phyloP scores from a whole-genome alignment of 139 green algal genomes.

The Zygnema cylindricum region DNA sequence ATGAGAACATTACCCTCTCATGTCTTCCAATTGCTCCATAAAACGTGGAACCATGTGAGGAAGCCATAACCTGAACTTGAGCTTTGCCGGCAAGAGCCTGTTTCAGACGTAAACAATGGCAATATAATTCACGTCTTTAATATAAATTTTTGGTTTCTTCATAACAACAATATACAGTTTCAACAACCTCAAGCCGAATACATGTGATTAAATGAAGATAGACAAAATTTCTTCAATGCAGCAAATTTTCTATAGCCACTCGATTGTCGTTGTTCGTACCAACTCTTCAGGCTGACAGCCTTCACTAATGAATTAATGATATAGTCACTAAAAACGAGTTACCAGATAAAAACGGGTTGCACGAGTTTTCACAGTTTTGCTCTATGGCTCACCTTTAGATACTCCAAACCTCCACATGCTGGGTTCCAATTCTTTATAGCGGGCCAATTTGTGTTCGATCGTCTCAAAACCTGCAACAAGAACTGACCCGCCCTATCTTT shows the following conservation, averaged over 20 bases:
- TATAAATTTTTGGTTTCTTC: neutral
- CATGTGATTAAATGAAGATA: neutral
- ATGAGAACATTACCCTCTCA: neutral
- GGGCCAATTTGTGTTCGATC: neutral
- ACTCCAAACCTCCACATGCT: neutral
- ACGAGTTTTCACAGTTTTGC: neutral
- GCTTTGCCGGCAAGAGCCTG: conserved; percentile 23
- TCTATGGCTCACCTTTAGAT: neutral
- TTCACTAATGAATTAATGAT: neutral
- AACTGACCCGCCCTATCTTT: neutral
- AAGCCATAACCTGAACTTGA: conserved; percentile 20
- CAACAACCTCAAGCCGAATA: neutral
- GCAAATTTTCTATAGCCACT: too few relatives aligned
- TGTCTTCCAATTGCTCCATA: conserved; percentile 24
- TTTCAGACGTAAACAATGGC: neutral
- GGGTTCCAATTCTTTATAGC: neutral
- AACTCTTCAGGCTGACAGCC: neutral
- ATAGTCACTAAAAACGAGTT: neutral
- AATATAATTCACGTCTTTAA: neutral
- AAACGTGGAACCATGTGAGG: neutral
- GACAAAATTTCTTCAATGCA: too few relatives aligned
- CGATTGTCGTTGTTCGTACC: too few relatives aligned
- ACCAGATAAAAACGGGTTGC: neutral
- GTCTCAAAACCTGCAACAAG: neutral
- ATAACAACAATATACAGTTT: neutral